Evolutionary conservation across 306 rosid genomes (phyloP).

Genomic region (Cucumis cinereus): DNA sequence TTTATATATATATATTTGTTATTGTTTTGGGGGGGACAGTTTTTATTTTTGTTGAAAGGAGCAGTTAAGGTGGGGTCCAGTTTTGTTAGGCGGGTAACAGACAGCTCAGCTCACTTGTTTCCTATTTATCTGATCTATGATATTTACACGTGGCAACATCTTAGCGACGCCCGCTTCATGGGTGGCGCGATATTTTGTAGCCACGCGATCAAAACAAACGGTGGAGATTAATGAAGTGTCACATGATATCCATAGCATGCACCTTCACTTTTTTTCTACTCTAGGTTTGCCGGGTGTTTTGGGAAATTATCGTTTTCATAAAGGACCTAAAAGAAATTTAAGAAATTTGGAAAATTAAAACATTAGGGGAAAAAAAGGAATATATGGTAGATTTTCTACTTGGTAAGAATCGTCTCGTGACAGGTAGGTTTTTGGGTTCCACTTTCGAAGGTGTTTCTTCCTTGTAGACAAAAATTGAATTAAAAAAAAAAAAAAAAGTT

Average conservation of each 20-base stretch:
- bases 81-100: slow-evolving; percentile 27
- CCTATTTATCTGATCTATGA: background rate
- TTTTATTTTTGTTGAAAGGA: slow-evolving; percentile 14
- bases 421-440: background rate
- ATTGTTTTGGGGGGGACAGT: slow-evolving; percentile 16
- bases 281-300: background rate
- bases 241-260: background rate
- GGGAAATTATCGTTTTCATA: background rate
- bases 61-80: slow-evolving; percentile 19
- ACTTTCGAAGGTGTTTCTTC: background rate
- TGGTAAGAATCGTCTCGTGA: background rate
- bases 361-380: background rate
- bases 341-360: background rate
- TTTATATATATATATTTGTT: no score
- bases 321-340: background rate
- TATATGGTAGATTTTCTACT: background rate
- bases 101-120: slow-evolving; percentile 20
- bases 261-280: background rate
- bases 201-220: background rate
- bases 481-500: background rate
- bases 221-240: background rate
- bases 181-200: background rate
- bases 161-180: background rate
- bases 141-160: slow-evolving; percentile 12
- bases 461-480: background rate